A percentile compares a stretch with the other conserved stretches of the same genome.
These are phyloP conservation scores for Aspergillus novoparasiticus DNA, from an alignment of 2,329 filamentous ascomycete genomes.

Conservation along the genomic window DNA sequence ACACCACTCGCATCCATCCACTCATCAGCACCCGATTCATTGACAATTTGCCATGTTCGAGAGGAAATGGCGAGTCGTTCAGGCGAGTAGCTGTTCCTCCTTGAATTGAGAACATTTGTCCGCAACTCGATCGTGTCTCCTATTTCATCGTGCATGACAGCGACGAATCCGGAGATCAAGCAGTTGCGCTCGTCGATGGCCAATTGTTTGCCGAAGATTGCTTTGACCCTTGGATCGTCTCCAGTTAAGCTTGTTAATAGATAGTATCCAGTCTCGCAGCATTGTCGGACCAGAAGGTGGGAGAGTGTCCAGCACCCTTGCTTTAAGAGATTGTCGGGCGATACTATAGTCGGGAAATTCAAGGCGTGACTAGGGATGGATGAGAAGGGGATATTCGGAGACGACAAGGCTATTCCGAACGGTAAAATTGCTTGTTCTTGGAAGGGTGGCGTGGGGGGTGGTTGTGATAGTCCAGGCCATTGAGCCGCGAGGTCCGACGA, in stretches of 20 bases:
- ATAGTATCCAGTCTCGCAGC: slow-evolving; percentile 24
- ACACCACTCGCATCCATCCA: slow-evolving; percentile 30
- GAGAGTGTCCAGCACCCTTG: slow-evolving; percentile 20
- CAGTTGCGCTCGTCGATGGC: background rate
- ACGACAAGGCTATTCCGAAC: slow-evolving; percentile 19
- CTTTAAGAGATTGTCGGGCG: slow-evolving; percentile 8
- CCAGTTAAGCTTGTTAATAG: slow-evolving; percentile 17
- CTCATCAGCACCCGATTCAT: slow-evolving; percentile 17
- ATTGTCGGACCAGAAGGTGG: slow-evolving; percentile 26
- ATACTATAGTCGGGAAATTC: background rate
- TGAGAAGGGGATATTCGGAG: slow-evolving; percentile 4
- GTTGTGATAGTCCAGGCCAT: slow-evolving; percentile 15
- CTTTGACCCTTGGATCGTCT: slow-evolving; percentile 11
- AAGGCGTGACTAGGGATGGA: background rate
- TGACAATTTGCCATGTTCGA: slow-evolving; percentile 20
- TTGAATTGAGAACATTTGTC: slow-evolving; percentile 19
- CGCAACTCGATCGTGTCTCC: slow-evolving; percentile 19
- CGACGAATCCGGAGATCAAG: background rate
- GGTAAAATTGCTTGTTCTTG: slow-evolving; percentile 20
- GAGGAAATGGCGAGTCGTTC: slow-evolving; percentile 16
- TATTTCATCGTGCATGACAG: slow-evolving; percentile 17
- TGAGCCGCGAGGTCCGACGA: slow-evolving; percentile 10
- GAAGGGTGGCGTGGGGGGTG: slow-evolving; percentile 21
- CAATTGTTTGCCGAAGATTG: slow-evolving; percentile 19
- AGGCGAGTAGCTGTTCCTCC: slow-evolving; percentile 12